These are phyloP conservation scores for Pleoardoris graminearum DNA, from an alignment of 2,329 filamentous ascomycete genomes.

Conservation along the genomic window DNA sequence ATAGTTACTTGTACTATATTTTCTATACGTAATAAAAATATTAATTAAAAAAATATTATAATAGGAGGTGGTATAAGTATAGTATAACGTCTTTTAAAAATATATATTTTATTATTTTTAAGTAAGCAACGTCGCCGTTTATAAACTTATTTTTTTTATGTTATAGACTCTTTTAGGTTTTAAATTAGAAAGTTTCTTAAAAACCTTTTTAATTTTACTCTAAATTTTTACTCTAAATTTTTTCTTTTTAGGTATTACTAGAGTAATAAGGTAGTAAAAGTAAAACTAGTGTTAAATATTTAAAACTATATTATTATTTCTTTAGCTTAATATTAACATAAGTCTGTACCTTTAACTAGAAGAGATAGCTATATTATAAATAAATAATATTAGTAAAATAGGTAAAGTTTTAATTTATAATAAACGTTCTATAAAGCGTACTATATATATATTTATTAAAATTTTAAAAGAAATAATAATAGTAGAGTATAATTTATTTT, in stretches of 20 bases:
- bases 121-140: neutral
- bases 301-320: neutral
- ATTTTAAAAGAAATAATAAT: neutral
- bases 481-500: neutral
- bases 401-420: neutral
- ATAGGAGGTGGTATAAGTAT: neutral
- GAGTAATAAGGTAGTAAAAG: neutral
- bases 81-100: too few relatives aligned
- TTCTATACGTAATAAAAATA: neutral
- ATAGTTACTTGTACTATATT: neutral
- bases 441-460: neutral
- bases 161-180: neutral
- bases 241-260: neutral
- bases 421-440: neutral
- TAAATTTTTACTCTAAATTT: neutral
- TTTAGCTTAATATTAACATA: neutral
- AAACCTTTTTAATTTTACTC: neutral
- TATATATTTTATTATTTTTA: too few relatives aligned
- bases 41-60: neutral
- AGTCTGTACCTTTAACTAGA: neutral
- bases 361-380: neutral
- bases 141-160: neutral
- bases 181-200: neutral
- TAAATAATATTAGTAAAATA: neutral
- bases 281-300: neutral